Percentiles rank a stretch among this genome's conserved stretches.
phyloP scores from a whole-genome alignment of 768 basidiomycete species.

The Boletus vermiculosoides region DNA sequence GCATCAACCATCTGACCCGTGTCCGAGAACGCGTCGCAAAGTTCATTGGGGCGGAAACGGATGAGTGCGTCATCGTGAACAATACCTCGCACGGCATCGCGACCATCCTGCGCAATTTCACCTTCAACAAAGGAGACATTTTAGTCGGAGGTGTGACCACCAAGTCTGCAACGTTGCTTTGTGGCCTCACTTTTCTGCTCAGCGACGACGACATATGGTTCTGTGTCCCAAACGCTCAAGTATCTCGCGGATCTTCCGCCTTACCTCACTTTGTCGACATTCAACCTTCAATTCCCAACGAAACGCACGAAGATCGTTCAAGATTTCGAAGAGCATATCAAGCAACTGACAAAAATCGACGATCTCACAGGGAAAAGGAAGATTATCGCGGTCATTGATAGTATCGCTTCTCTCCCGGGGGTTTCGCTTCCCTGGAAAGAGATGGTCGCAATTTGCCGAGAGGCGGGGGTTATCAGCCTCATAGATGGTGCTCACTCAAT shows the following conservation, averaged over 20 bases:
- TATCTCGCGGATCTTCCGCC: slow-evolving; percentile 56
- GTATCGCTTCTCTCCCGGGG: slow-evolving; percentile 62
- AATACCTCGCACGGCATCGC: slow-evolving; percentile 44
- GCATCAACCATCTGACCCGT: slow-evolving; percentile 34
- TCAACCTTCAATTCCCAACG: slow-evolving; percentile 55
- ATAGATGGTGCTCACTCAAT: slow-evolving; percentile 81
- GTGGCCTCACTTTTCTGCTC: background rate
- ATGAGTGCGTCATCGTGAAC: slow-evolving; percentile 54
- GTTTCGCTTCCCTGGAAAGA: slow-evolving; percentile 68
- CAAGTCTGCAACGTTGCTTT: background rate
- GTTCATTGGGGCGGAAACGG: slow-evolving; percentile 48
- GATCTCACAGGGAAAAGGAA: slow-evolving; percentile 36
- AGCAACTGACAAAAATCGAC: slow-evolving; percentile 25
- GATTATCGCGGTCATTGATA: slow-evolving; percentile 69
- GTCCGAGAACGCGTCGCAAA: slow-evolving; percentile 48
- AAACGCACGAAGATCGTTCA: slow-evolving; percentile 56
- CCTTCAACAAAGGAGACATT: slow-evolving; percentile 52
- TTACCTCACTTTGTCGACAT: slow-evolving; percentile 48
- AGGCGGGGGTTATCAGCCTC: slow-evolving; percentile 63
- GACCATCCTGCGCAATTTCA: slow-evolving; percentile 64
- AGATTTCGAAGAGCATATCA: slow-evolving; percentile 42
- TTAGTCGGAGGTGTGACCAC: slow-evolving; percentile 44
- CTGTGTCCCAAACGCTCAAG: slow-evolving; percentile 50
- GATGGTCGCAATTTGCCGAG: slow-evolving; percentile 60
- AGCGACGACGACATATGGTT: slow-evolving; percentile 60